Percentiles rank a stretch among this genome's conserved stretches.
Conservation (phyloP, 176 grass and related monocot genomes). For the Triticum timopheevii region DNA sequence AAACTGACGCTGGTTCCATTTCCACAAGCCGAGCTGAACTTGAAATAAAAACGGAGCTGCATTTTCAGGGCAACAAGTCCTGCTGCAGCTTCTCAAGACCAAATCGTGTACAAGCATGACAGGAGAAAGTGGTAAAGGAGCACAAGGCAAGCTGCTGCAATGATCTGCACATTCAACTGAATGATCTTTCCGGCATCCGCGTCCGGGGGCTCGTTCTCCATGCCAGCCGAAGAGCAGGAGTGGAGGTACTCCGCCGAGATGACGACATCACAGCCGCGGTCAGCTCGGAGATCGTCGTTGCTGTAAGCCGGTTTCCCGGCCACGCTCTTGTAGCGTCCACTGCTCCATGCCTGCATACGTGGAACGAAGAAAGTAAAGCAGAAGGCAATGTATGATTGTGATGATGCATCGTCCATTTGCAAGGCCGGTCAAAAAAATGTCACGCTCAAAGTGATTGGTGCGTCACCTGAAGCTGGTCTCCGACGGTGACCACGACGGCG, state of each 20-base stretch:
- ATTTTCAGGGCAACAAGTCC: neutral
- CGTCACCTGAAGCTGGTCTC: slow-evolving; percentile 63
- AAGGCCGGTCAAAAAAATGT: neutral
- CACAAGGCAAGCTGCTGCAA: slow-evolving; percentile 39
- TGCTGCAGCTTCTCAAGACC: neutral
- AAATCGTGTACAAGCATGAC: neutral
- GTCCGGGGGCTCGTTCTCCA: neutral
- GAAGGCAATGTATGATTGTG: neutral
- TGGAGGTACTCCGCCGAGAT: slow-evolving; percentile 37
- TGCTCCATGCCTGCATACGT: slow-evolving; percentile 39
- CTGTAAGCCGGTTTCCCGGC: slow-evolving; percentile 48
- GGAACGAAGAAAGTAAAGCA: too few relatives aligned
- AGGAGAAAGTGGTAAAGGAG: slow-evolving; percentile 42
- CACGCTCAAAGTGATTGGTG: neutral
- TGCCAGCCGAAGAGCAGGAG: neutral
- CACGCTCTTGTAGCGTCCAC: slow-evolving; percentile 50
- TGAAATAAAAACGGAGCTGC: neutral
- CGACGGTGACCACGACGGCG: slow-evolving; percentile 55
- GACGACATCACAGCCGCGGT: neutral
- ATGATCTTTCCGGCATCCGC: slow-evolving; percentile 11
- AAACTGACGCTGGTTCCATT: neutral
- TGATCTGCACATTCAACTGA: slow-evolving; percentile 49
- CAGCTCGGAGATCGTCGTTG: neutral
- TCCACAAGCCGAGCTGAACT: neutral
- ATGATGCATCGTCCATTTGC: neutral